Evolutionary conservation across 192 early-diverging fungal species (phyloP).

Genomic region (Thamnidium elegans): DNA sequence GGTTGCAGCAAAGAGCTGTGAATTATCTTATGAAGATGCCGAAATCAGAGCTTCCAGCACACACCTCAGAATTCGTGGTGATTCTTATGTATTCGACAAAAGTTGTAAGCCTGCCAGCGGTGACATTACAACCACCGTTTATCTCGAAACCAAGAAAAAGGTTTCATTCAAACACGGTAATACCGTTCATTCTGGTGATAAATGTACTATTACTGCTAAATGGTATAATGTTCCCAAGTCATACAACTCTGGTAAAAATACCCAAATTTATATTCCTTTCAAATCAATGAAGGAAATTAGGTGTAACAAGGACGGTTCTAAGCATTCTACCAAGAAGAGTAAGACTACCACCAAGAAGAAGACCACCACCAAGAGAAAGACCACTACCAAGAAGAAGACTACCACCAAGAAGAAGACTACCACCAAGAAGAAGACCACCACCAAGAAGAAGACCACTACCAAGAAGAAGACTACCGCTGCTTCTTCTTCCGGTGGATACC

Average conservation of each 20-base stretch:
- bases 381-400: not conserved
- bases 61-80: not conserved
- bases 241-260: not conserved
- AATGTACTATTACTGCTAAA: not conserved
- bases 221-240: not conserved
- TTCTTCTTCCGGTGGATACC: not conserved
- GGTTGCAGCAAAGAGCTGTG: not conserved
- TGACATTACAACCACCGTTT: not conserved
- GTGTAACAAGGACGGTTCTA: not conserved
- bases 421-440: not conserved
- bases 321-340: not conserved
- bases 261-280: not conserved
- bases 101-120: not conserved
- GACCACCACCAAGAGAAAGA: not conserved
- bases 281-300: not conserved
- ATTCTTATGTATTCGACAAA: not conserved
- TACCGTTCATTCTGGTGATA: not conserved
- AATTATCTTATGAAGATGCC: not conserved
- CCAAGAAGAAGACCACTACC: conserved; percentile 3
- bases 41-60: not conserved
- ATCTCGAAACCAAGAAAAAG: not conserved
- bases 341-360: conserved; percentile 8
- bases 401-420: not conserved
- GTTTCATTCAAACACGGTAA: not conserved
- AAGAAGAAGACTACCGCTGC: not conserved